Conservation (phyloP, 129 eudicot genomes). For the Tagetes erecta region DNA sequence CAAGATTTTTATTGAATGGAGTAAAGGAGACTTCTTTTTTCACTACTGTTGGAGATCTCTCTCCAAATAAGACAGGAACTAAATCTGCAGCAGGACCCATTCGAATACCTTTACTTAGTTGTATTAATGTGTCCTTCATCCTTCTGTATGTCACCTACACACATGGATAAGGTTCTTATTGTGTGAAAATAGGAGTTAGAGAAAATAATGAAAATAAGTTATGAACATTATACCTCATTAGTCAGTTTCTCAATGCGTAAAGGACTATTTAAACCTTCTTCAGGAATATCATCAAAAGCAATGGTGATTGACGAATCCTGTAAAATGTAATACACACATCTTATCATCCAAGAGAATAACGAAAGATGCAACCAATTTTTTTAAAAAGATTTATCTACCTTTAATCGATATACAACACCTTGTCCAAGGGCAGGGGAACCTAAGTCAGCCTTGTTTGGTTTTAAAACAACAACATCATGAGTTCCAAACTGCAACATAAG, state of each 20-base stretch:
- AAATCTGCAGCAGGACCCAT: slow-evolving; percentile 91
- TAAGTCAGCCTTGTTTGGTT: slow-evolving; percentile 88
- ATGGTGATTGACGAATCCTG: slow-evolving; percentile 93
- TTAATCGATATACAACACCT: slow-evolving; percentile 93
- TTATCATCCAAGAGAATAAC: not conserved
- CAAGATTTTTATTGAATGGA: slow-evolving; percentile 75
- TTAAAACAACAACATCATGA: slow-evolving; percentile 89
- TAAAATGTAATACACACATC: slow-evolving; percentile 18
- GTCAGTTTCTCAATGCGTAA: slow-evolving; percentile 56
- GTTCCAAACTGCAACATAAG: slow-evolving; percentile 78
- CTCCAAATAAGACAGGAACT: slow-evolving; percentile 94
- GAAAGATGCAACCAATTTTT: not conserved
- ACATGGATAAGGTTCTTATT: slow-evolving; percentile 10
- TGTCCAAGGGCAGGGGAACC: slow-evolving; percentile 97
- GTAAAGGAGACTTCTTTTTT: slow-evolving; percentile 73
- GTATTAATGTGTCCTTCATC: slow-evolving; percentile 91
- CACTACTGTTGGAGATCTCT: slow-evolving; percentile 59
- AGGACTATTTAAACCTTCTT: slow-evolving; percentile 90
- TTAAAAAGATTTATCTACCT: slow-evolving; percentile 55
- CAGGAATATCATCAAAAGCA: slow-evolving; percentile 98
- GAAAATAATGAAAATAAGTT: not conserved
- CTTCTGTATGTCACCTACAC: slow-evolving; percentile 90
- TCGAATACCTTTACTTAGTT: slow-evolving; percentile 83
- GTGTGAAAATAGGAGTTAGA: not conserved
- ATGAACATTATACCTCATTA: slow-evolving; percentile 22